phyloP scores from a whole-genome alignment of 805 yeast genomes.

The Nematodospora valgi region DNA sequence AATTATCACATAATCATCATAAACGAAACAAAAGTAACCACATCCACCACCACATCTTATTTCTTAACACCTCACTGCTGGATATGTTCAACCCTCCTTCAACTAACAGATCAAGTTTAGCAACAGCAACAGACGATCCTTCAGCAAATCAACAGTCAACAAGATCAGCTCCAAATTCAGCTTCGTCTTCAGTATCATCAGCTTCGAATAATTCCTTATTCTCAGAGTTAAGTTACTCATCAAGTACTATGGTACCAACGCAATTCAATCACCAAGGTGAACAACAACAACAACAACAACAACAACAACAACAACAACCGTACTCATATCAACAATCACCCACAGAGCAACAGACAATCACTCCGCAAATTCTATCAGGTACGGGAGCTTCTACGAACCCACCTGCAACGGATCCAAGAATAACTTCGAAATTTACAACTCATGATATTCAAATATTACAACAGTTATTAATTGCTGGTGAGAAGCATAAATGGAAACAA shows the following conservation, averaged over 20 bases:
- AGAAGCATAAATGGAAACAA: slow-evolving; percentile 58
- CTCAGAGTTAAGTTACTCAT: not conserved
- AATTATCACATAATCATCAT: too few relatives aligned
- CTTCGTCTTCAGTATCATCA: not conserved
- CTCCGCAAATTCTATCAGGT: slow-evolving; percentile 4
- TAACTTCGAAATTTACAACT: slow-evolving; percentile 28
- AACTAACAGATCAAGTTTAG: too few relatives aligned
- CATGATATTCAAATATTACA: slow-evolving; percentile 46
- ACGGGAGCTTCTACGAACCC: slow-evolving; percentile 10
- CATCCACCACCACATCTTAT: too few relatives aligned
- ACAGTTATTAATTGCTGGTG: slow-evolving; percentile 49
- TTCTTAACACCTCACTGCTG: too few relatives aligned
- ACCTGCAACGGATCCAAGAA: slow-evolving; percentile 8
- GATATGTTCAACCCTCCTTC: not conserved
- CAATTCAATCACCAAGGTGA: slow-evolving; percentile 4
- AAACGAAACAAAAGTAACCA: too few relatives aligned
- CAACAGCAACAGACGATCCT: not conserved
- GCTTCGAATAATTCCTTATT: not conserved
- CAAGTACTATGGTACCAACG: not conserved
- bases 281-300: slow-evolving; percentile 6
- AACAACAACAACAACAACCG: slow-evolving; percentile 6
- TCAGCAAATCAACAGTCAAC: slow-evolving; percentile 1
- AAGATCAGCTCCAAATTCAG: not conserved
- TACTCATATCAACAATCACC: slow-evolving; percentile 6
- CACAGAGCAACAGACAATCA: not conserved